phyloP scores from a whole-genome alignment of 208 protist genomes.

The Trypanosomatidae sp. region DNA sequence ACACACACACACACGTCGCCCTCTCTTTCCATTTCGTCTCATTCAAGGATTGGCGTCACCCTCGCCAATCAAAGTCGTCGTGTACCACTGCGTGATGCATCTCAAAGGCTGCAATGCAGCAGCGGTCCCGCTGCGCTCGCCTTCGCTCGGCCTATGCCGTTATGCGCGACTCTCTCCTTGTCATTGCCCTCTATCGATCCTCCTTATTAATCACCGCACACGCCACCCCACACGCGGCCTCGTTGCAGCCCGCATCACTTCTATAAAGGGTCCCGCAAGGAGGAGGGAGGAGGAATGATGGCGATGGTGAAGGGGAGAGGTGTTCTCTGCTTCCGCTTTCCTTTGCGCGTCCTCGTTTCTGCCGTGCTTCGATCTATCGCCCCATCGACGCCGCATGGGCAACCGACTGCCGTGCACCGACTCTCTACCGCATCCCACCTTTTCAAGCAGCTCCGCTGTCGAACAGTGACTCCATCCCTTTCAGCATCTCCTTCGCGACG shows the following conservation, averaged over 20 bases:
- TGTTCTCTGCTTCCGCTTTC: neutral
- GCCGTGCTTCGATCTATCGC: neutral
- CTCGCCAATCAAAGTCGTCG: neutral
- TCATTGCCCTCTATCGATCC: neutral
- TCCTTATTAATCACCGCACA: neutral
- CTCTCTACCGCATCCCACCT: neutral
- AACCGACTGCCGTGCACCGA: neutral
- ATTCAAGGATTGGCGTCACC: neutral
- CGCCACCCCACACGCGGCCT: neutral
- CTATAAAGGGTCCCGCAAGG: neutral
- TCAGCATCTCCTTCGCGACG: constrained; percentile 23
- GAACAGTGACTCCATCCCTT: constrained; percentile 24
- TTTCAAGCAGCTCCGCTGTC: neutral
- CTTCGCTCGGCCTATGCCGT: neutral
- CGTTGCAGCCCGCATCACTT: neutral
- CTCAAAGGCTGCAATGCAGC: neutral
- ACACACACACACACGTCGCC: neutral
- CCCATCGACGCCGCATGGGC: neutral
- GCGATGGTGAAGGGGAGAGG: neutral
- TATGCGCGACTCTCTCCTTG: neutral
- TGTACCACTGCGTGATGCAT: neutral
- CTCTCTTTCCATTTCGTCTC: too few relatives aligned
- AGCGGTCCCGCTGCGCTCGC: neutral
- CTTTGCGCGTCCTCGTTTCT: neutral
- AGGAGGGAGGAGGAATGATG: neutral